Evolutionary conservation across 129 eudicot genomes (phyloP).

Genomic region (Pulicaria dysenterica): DNA sequence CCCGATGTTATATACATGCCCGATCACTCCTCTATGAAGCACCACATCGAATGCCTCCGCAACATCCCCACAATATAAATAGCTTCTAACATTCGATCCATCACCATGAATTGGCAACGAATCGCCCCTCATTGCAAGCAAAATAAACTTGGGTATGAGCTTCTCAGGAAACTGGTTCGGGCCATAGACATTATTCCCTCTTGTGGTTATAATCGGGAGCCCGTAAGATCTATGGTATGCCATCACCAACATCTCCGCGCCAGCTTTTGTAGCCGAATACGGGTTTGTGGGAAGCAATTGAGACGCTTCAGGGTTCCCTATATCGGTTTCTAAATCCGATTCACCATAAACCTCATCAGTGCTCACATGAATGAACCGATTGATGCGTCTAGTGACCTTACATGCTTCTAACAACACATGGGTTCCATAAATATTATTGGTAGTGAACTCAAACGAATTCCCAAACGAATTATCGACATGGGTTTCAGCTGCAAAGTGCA

Average conservation of each 20-base stretch:
- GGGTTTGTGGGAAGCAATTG: conserved; percentile 62
- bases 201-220: conserved; percentile 46
- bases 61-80: conserved; percentile 55
- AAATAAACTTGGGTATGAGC: conserved; percentile 53
- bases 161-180: conserved; percentile 58
- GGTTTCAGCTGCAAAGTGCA: conserved; percentile 69
- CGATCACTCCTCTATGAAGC: conserved; percentile 50
- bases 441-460: conserved; percentile 52
- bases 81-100: conserved; percentile 56
- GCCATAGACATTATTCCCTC: conserved; percentile 63
- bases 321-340: conserved; percentile 46
- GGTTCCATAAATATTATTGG: conserved; percentile 54
- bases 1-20: conserved; percentile 58
- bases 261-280: conserved; percentile 60
- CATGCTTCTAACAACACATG: conserved; percentile 62
- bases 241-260: conserved; percentile 60
- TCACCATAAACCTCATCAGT: conserved; percentile 61
- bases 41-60: conserved; percentile 58
- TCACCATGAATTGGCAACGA: conserved; percentile 50
- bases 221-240: conserved; percentile 56
- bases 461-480: conserved; percentile 61
- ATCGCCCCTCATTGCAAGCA: conserved; percentile 51
- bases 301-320: conserved; percentile 49
- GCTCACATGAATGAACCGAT: conserved; percentile 59
- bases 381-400: conserved; percentile 35